Evolutionary conservation across 2,329 filamentous ascomycete genomes (phyloP).

Genomic region (Moelleriella libera): DNA sequence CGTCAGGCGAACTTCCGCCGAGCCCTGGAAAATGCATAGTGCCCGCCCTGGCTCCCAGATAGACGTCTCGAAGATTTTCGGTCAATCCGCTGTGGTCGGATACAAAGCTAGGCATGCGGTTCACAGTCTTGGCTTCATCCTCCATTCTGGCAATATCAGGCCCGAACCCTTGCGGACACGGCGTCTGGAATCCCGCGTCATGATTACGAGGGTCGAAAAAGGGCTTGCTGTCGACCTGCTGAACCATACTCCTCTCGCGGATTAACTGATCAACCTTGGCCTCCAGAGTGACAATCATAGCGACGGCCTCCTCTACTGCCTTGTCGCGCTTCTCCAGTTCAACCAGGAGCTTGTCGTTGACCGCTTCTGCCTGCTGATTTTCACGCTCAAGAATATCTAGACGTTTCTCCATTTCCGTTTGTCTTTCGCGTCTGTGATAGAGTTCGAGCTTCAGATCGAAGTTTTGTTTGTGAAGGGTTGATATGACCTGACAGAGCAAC

Average conservation of each 20-base stretch:
- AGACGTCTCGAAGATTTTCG: constrained; percentile 46
- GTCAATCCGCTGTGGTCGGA: constrained; percentile 45
- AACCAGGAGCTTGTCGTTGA: constrained; percentile 41
- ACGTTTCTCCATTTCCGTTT: constrained; percentile 42
- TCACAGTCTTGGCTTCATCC: constrained; percentile 24
- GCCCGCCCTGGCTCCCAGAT: constrained; percentile 35
- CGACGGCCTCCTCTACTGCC: constrained; percentile 56
- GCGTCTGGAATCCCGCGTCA: constrained; percentile 12
- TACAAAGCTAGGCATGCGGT: constrained; percentile 50
- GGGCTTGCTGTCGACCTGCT: constrained; percentile 30
- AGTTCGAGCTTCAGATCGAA: constrained; percentile 65
- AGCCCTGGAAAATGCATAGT: constrained; percentile 34
- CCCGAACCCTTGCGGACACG: constrained; percentile 6
- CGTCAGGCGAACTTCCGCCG: constrained; percentile 24
- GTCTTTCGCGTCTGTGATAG: constrained; percentile 52
- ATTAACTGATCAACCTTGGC: constrained; percentile 39
- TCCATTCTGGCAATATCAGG: constrained; percentile 9
- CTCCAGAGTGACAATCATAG: constrained; percentile 54
- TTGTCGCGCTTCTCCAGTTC: constrained; percentile 57
- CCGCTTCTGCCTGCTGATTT: constrained; percentile 36
- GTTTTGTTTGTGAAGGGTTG: constrained; percentile 59
- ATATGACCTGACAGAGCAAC: constrained; percentile 36
- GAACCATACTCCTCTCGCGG: constrained; percentile 38
- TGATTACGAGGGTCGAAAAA: constrained; percentile 17
- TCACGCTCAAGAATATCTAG: constrained; percentile 40